Percentiles rank a stretch among this genome's conserved stretches.
These are phyloP conservation scores for Cyanophora paradoxa DNA, from an alignment of 78 protist genomes.

Conservation along the genomic window DNA sequence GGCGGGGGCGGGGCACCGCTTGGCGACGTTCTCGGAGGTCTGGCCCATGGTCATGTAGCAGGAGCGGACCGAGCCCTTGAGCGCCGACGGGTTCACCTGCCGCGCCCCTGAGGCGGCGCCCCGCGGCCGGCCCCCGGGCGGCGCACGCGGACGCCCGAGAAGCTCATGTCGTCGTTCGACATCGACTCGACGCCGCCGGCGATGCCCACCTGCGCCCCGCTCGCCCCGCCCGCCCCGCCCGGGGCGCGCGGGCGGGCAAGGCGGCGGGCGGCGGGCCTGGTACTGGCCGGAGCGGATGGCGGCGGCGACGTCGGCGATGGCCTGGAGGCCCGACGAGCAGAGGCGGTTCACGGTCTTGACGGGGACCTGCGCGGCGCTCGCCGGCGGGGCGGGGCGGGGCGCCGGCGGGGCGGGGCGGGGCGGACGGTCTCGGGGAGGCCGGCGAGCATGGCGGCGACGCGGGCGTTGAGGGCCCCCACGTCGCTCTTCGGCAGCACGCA, in stretches of 20 bases:
- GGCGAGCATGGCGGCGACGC: background rate
- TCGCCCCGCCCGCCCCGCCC: no score
- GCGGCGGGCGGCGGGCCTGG: no score
- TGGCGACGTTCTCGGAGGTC: background rate
- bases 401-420: no score
- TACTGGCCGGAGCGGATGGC: conserved; percentile 55
- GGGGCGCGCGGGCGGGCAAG: no score
- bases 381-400: no score
- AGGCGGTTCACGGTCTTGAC: conserved; percentile 60
- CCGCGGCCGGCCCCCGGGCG: no score
- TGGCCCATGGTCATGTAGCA: background rate
- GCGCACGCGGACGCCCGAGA: background rate
- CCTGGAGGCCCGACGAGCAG: conserved; percentile 81
- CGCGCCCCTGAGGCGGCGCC: no score
- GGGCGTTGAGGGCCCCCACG: background rate
- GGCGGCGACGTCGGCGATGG: conserved; percentile 60
- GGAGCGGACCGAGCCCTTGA: no score
- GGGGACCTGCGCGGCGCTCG: no score
- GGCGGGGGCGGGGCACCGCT: no score
- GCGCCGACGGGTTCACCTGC: no score
- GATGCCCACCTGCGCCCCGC: conserved; percentile 72
- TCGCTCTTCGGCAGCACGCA: background rate
- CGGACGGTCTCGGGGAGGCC: no score
- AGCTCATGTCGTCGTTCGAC: conserved; percentile 3
- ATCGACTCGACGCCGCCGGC: conserved; percentile 87